These are phyloP conservation scores for Colletotrichum nymphaeae DNA, from an alignment of 2,329 filamentous ascomycete species.

Conservation along the genomic window DNA sequence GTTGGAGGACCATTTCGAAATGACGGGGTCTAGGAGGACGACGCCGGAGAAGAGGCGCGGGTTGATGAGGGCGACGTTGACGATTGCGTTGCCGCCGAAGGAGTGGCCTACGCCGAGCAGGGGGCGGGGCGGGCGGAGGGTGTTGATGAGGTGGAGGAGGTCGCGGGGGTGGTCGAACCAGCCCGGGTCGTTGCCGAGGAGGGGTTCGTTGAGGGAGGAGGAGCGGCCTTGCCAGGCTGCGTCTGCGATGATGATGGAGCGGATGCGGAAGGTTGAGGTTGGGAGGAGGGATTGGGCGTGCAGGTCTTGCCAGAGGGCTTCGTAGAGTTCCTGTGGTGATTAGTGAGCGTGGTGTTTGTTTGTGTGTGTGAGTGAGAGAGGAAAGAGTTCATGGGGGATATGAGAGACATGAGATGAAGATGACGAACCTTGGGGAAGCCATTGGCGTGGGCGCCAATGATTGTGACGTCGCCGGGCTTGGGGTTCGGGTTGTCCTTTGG, in stretches of 20 bases:
- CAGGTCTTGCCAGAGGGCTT: slow-evolving; percentile 90
- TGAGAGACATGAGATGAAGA: background rate
- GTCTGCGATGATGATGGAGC: slow-evolving; percentile 91
- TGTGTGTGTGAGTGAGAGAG: too few species aligned
- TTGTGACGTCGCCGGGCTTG: slow-evolving; percentile 81
- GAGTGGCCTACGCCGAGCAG: slow-evolving; percentile 90
- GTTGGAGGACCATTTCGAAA: slow-evolving; percentile 63
- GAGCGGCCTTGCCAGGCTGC: slow-evolving; percentile 87
- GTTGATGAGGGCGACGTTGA: slow-evolving; percentile 79
- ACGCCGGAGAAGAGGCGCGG: slow-evolving; percentile 82
- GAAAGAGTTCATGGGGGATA: too few species aligned
- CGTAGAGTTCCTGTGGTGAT: slow-evolving; percentile 80
- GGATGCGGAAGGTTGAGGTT: slow-evolving; percentile 71
- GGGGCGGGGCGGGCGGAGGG: slow-evolving; percentile 83
- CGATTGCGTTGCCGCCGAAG: slow-evolving; percentile 82
- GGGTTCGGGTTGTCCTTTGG: slow-evolving; percentile 77
- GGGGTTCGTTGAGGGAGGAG: slow-evolving; percentile 78
- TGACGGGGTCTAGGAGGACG: slow-evolving; percentile 86
- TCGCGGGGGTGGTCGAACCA: slow-evolving; percentile 91
- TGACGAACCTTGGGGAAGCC: slow-evolving; percentile 83
- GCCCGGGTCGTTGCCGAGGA: slow-evolving; percentile 81
- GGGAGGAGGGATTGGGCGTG: slow-evolving; percentile 63
- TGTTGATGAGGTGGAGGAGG: slow-evolving; percentile 85
- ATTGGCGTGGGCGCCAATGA: slow-evolving; percentile 90
- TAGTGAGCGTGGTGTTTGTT: background rate